phyloP scores from a whole-genome alignment of 2,329 filamentous ascomycete genomes.

The Orbilia brochopaga region DNA sequence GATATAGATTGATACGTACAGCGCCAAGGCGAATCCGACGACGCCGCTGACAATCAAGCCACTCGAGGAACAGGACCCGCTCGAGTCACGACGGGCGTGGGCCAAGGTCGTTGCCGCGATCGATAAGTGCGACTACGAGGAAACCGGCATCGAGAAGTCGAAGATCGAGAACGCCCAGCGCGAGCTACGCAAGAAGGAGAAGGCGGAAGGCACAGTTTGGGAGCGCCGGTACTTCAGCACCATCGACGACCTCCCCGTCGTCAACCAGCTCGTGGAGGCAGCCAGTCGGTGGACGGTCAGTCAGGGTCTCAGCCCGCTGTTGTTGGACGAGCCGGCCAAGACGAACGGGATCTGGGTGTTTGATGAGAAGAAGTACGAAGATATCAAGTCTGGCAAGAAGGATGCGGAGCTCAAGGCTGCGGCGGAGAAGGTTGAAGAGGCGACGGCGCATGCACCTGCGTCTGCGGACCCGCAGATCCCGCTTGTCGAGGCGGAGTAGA shows the following conservation, averaged over 20 bases:
- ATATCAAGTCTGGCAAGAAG: conserved; percentile 23
- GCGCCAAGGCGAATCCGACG: conserved; percentile 65
- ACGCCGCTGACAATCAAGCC: conserved; percentile 75
- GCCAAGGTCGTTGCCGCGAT: conserved; percentile 82
- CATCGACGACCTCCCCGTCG: conserved; percentile 60
- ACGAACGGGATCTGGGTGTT: conserved; percentile 75
- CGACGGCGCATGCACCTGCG: conserved; percentile 23
- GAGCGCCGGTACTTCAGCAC: conserved; percentile 79
- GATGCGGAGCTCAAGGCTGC: conserved; percentile 27
- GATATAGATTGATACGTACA: conserved; percentile 66
- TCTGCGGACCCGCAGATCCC: conserved; percentile 18
- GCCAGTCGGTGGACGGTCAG: conserved; percentile 56
- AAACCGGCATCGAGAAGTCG: conserved; percentile 76
- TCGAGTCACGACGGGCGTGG: conserved; percentile 90
- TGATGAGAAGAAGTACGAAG: conserved; percentile 60
- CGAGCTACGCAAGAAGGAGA: conserved; percentile 74
- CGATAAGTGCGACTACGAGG: conserved; percentile 80
- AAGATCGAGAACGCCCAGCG: conserved; percentile 91
- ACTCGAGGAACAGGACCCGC: conserved; percentile 78
- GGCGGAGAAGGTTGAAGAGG: conserved; percentile 30
- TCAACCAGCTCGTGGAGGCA: conserved; percentile 60
- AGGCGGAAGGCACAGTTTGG: conserved; percentile 77
- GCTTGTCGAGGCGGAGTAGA: conserved; percentile 29
- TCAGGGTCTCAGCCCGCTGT: conserved; percentile 54
- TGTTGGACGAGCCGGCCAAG: conserved; percentile 67